These are phyloP conservation scores for Pseudisothecium myosuroides DNA, from an alignment of 225 moss, liverwort and hornwort species.

Conservation along the genomic window DNA sequence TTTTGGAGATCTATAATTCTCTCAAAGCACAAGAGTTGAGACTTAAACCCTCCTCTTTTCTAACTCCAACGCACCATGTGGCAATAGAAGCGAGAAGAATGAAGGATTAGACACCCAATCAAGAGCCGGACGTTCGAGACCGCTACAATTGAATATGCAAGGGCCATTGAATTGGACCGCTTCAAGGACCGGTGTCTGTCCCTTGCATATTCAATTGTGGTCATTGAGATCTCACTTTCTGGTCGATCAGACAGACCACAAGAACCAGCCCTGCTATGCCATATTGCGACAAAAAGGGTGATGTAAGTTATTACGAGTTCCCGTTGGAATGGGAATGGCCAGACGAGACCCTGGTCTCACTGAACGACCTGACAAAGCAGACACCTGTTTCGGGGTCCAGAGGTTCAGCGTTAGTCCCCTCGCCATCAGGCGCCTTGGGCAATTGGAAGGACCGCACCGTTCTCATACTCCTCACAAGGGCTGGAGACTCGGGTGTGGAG, in stretches of 20 bases:
- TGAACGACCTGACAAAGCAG: neutral
- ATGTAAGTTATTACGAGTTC: neutral
- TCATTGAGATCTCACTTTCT: neutral
- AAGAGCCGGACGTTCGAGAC: neutral
- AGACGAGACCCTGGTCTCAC: neutral
- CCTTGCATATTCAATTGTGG: neutral
- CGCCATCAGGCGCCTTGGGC: neutral
- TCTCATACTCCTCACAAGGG: neutral
- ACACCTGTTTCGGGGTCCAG: neutral
- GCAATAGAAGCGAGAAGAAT: neutral
- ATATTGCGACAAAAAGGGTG: neutral
- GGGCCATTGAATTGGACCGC: too few relatives aligned
- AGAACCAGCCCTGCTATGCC: neutral
- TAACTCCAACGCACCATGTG: neutral
- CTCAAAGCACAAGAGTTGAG: neutral
- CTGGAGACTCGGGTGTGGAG: conserved; percentile 21
- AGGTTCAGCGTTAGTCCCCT: neutral
- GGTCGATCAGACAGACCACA: neutral
- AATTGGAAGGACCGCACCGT: conserved; percentile 14
- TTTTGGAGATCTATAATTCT: neutral
- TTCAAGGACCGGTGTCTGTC: too few relatives aligned
- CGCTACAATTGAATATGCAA: too few relatives aligned
- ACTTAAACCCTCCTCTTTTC: neutral
- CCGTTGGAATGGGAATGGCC: neutral
- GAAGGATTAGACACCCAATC: neutral